Conservation (phyloP, 495 filamentous ascomycete genomes). For the Aspergillus affinis region DNA sequence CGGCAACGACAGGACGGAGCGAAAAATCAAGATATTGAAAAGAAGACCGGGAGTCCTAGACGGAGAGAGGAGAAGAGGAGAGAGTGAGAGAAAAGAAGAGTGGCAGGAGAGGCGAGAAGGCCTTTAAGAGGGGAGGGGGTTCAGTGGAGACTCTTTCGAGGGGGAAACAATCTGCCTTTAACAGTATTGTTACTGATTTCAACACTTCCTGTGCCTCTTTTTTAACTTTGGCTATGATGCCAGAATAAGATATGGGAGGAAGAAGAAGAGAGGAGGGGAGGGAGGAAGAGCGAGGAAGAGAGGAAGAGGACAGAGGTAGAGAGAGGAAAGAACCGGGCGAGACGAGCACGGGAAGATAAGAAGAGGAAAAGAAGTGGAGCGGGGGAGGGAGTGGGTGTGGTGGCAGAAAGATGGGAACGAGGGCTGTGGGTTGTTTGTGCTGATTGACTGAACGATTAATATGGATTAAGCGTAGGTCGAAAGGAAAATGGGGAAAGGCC, state of each 20-base stretch:
- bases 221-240: conserved; percentile 4
- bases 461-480: conserved; percentile 18
- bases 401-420: conserved; percentile 14
- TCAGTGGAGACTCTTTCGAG: conserved; percentile 6
- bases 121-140: conserved; percentile 9
- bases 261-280: conserved; percentile 17
- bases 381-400: conserved; percentile 9
- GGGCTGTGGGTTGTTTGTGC: conserved; percentile 20
- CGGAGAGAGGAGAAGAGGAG: conserved; percentile 15
- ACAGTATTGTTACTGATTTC: background rate
- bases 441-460: conserved; percentile 6
- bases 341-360: conserved; percentile 15
- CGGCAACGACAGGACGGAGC: conserved; percentile 10
- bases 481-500: conserved; percentile 18
- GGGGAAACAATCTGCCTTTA: conserved; percentile 4
- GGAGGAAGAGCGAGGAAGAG: conserved; percentile 18
- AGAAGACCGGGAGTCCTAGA: background rate
- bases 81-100: conserved; percentile 18
- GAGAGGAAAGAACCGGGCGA: conserved; percentile 14
- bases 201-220: background rate
- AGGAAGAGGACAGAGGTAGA: conserved; percentile 22
- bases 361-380: conserved; percentile 5
- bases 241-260: conserved; percentile 8
- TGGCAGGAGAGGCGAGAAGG: conserved; percentile 3
- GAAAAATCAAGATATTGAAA: background rate